These are phyloP conservation scores for Lachancea fermentati DNA, from an alignment of 805 yeast genomes.

Conservation along the genomic window DNA sequence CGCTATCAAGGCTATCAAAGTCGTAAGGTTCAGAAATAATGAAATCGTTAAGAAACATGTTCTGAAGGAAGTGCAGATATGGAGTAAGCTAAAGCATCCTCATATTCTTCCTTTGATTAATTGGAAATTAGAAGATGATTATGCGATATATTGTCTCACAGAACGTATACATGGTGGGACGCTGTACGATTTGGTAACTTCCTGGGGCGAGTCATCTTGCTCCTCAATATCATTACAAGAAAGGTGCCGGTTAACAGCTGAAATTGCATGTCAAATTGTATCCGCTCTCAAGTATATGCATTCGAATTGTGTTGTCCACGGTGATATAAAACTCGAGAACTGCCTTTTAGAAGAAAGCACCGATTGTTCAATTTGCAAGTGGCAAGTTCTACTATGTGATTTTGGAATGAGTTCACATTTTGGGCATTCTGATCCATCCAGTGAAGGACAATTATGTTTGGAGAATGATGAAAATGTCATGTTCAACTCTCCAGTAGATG, in stretches of 20 bases:
- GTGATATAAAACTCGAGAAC: constrained; percentile 79
- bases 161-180: constrained; percentile 71
- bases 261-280: constrained; percentile 48
- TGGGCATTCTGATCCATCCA: constrained; percentile 1
- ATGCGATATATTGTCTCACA: constrained; percentile 67
- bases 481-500: constrained; percentile 12
- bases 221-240: constrained; percentile 28
- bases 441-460: background rate
- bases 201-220: constrained; percentile 50
- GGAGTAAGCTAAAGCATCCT: constrained; percentile 65
- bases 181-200: constrained; percentile 64
- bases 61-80: constrained; percentile 64
- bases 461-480: constrained; percentile 7
- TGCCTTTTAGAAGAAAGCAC: constrained; percentile 50
- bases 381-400: constrained; percentile 63
- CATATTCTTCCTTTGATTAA: constrained; percentile 58
- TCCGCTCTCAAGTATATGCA: constrained; percentile 61
- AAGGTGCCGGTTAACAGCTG: constrained; percentile 34
- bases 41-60: constrained; percentile 52
- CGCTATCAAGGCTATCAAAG: constrained; percentile 54
- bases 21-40: constrained; percentile 46
- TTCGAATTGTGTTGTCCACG: constrained; percentile 57
- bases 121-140: constrained; percentile 51
- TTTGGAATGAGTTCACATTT: constrained; percentile 68
- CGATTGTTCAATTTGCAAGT: constrained; percentile 15